These are phyloP conservation scores for Aspergillus sp. DNA, from an alignment of 2,329 filamentous ascomycete species.

Conservation along the genomic window DNA sequence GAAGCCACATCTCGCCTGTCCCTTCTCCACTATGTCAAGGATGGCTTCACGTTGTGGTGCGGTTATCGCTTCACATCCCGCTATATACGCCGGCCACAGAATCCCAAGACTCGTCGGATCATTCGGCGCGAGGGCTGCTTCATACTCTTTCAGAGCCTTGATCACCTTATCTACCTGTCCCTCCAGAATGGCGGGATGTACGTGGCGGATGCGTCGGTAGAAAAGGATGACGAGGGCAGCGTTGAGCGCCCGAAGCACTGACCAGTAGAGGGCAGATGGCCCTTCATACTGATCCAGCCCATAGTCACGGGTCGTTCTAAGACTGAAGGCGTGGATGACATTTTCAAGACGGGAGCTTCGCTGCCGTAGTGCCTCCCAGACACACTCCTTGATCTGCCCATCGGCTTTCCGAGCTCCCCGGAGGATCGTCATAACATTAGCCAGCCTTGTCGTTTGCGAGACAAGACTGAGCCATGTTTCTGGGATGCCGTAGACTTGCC, in stretches of 20 bases:
- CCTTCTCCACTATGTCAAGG: neutral
- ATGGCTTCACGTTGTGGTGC: neutral
- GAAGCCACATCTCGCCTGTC: neutral
- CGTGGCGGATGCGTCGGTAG: neutral
- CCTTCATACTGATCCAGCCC: neutral
- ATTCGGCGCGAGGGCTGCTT: neutral
- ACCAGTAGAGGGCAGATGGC: neutral
- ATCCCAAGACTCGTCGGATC: neutral
- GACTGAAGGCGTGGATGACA: neutral
- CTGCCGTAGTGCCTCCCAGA: neutral
- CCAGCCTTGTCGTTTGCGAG: neutral
- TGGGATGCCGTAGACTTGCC: neutral
- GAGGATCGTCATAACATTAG: neutral
- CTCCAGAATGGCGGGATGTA: neutral
- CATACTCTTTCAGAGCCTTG: neutral
- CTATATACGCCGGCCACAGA: neutral
- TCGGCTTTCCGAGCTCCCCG: neutral
- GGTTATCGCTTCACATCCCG: neutral
- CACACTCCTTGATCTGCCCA: neutral
- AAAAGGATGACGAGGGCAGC: neutral
- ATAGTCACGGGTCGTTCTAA: neutral
- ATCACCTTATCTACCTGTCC: neutral
- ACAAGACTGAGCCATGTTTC: neutral
- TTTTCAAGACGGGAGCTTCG: neutral
- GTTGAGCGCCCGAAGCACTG: neutral